Evolutionary conservation across 2,329 filamentous ascomycete species (phyloP), one percentile per base, ranked within the genome.

Genomic region (Neospermospora avenae): DNA sequence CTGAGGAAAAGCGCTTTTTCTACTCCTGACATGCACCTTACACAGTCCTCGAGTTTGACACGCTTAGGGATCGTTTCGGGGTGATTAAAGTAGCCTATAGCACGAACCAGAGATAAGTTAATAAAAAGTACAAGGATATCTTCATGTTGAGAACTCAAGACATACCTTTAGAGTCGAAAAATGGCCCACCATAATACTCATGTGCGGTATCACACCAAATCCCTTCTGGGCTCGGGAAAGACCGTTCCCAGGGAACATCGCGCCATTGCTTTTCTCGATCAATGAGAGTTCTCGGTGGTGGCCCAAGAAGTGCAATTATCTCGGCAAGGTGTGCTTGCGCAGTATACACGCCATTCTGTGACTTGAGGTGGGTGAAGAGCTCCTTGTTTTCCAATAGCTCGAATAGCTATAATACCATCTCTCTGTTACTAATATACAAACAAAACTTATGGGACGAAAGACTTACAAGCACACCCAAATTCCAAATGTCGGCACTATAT

Each of bases 401-500:
- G 54, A 60, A 67, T 6, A 65, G 60, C 65, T 65, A n/a, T 18
- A 58, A 18, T 28, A 22, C 31, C 16, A 55, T 42, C 31, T 48
- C 34, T 60, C 48, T 56, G 53, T 51, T 41, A 39, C 35, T 22
- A 20, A 45, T 22, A 42, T 18, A 49, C 42, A 55, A 11, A n/a
- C n/a, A 55, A 11, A n/a, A 14, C 24, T 34, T 35, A 22, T 46
- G 6, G 41, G 24, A 54, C 28, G 13, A 44, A 14, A 39, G 5
- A 64, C 63, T 62, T 65, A 74, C 73, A 63, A 75, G 34, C 6
- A 73, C 63, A 22, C 70, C 73, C 1, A 70, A 58, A 48, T 71
- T 73, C 74, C 74, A 77, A 3, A 71, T 64, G 63, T 77, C 74
- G n/a, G 74, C 70, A 1, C 63, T 57, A 18, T 64, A 61, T n/a